Evolutionary conservation across 805 yeast species (phyloP), one percentile per base, ranked within the genome.

Genomic region (Cyberlindnera xylosilytica): DNA sequence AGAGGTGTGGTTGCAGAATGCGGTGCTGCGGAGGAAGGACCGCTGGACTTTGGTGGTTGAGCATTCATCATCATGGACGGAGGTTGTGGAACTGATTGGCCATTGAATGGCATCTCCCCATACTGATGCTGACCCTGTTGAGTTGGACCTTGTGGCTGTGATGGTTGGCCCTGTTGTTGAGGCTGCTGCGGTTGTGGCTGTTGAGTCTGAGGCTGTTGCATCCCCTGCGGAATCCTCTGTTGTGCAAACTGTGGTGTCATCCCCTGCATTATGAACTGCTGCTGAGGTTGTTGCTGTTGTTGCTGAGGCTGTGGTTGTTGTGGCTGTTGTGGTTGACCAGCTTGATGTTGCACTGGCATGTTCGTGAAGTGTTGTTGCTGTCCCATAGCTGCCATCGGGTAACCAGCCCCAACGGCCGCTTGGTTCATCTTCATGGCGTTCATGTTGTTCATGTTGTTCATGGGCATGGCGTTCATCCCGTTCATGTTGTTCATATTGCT

Each of bases 361-460:
- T 34, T 34, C 4, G 23, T 33, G 24, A 36, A 36, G 27, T 39
- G 46, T 32, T 34, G 39, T n/a, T 40, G 35, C 26, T 32, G 35
- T 4, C 23, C 35, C 36, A 23, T 34, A 9, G 28, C n/a, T 7
- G 28, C 23, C 36, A 34, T 34, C 3, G 36, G 36, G n/a, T 34
- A 23, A 4, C 36, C 36, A 8, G 27, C 28, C 4, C 36, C 37
- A 17, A 20, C 32, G 9, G 16, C 36, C 6, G 16, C 36, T 4
- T 26, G 7, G 34, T 40, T 38, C 35, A 37, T 31, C 38, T 39
- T 36, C 42, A 39, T n/a, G n/a, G n/a, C n/a, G n/a, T n/a, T n/a
- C n/a, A n/a, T n/a, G n/a, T n/a, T 39, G 39, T 28, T 42, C 49
- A 20, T 34, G 45, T 7, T 30, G 53, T 36, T 48, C 52, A 32